A percentile compares a stretch with the other conserved stretches of the same genome.
These are phyloP conservation scores for Albugo candida DNA, from an alignment of 352 stramenopile genomes.

Conservation along the genomic window DNA sequence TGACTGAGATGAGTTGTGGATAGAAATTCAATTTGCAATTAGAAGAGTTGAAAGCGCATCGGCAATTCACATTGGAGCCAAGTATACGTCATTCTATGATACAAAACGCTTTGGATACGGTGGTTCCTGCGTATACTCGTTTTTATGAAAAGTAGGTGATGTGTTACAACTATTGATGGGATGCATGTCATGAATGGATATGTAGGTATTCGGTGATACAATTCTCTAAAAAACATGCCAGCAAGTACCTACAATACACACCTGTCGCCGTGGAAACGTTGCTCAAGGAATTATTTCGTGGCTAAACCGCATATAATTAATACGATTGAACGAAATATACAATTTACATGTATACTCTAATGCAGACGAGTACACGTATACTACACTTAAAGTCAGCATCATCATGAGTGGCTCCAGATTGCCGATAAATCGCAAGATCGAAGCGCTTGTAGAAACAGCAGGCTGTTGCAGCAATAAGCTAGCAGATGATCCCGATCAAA, in stretches of 20 bases:
- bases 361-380: too few species aligned
- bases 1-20: background rate
- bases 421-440: constrained; percentile 48
- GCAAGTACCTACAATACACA: constrained; percentile 79
- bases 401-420: constrained; percentile 5
- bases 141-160: constrained; percentile 80
- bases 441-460: constrained; percentile 56
- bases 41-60: constrained; percentile 20
- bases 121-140: constrained; percentile 74
- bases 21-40: constrained; percentile 59
- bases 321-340: background rate
- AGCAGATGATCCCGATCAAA: constrained; percentile 29
- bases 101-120: constrained; percentile 57
- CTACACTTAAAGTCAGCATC: too few species aligned
- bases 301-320: constrained; percentile 11
- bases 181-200: background rate
- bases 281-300: constrained; percentile 67
- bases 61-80: constrained; percentile 64
- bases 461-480: constrained; percentile 35
- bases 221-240: constrained; percentile 83
- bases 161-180: background rate
- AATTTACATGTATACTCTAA: constrained; percentile 2
- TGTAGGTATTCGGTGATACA: constrained; percentile 75
- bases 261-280: constrained; percentile 61
- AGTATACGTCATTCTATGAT: constrained; percentile 71